Percentiles rank a stretch among this genome's conserved stretches.
Conservation (phyloP, 2,329 filamentous ascomycete species). For the Myriosclerotinia scirpicola region DNA sequence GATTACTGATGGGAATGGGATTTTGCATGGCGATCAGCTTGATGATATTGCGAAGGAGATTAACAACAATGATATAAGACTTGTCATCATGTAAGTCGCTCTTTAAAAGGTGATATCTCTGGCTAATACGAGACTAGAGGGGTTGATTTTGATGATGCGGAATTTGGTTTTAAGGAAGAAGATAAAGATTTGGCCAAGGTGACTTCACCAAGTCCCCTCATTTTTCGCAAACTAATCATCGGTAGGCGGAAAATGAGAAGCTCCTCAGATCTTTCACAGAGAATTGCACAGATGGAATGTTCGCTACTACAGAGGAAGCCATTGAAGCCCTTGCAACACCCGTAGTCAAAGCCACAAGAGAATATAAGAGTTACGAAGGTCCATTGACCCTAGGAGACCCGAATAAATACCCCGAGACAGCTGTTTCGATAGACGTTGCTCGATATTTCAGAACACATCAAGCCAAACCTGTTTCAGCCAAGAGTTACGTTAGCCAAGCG, state of each 20-base stretch:
- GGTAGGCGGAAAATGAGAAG: conserved; percentile 68
- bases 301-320: conserved; percentile 84
- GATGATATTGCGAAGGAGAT: conserved; percentile 68
- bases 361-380: conserved; percentile 78
- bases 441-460: conserved; percentile 85
- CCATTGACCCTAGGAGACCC: conserved; percentile 77
- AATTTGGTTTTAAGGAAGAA: conserved; percentile 91
- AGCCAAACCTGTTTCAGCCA: conserved; percentile 72
- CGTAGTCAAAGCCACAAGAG: conserved; percentile 70
- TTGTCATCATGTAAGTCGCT: conserved; percentile 70
- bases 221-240: conserved; percentile 29
- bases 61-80: conserved; percentile 71
- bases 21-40: conserved; percentile 70
- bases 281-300: conserved; percentile 65
- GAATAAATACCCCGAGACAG: conserved; percentile 63
- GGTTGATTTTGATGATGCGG: conserved; percentile 88
- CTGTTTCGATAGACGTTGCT: conserved; percentile 82
- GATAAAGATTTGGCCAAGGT: conserved; percentile 74
- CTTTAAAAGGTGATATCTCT: background rate
- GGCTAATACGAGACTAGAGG: conserved; percentile 55
- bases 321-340: conserved; percentile 78
- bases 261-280: conserved; percentile 65
- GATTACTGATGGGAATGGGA: conserved; percentile 76
- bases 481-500: conserved; percentile 63
- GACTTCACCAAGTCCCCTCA: background rate